These are phyloP conservation scores for Crithidia expoeki DNA, from an alignment of 208 protist genomes.

Conservation along the genomic window DNA sequence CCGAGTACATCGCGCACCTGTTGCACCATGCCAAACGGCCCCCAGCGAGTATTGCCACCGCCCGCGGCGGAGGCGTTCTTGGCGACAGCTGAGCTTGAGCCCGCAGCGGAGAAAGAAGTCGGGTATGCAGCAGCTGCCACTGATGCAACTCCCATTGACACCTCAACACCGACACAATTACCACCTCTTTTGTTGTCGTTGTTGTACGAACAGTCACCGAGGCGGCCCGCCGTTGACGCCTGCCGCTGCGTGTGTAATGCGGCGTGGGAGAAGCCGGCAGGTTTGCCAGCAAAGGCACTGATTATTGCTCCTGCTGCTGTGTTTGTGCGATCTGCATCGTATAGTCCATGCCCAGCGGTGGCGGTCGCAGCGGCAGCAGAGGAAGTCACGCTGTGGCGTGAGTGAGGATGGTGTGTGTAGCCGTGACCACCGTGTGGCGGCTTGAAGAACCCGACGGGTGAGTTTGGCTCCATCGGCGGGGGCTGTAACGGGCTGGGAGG, in stretches of 20 bases:
- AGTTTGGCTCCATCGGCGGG: slow-evolving; percentile 30
- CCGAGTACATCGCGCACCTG: slow-evolving; percentile 65
- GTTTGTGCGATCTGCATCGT: not conserved
- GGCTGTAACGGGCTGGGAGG: slow-evolving; percentile 28
- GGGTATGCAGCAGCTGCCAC: not conserved
- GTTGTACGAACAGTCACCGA: not conserved
- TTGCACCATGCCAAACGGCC: slow-evolving; percentile 41
- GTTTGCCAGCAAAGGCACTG: not conserved
- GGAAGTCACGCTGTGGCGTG: not conserved
- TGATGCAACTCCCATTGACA: not conserved
- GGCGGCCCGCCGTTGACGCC: not conserved
- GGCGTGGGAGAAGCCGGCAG: slow-evolving; percentile 2
- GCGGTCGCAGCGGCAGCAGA: not conserved
- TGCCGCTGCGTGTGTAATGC: not conserved
- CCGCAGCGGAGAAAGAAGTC: not conserved
- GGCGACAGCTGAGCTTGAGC: not conserved
- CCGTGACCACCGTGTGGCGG: slow-evolving; percentile 14
- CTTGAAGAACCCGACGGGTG: slow-evolving; percentile 69
- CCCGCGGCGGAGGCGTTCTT: not conserved
- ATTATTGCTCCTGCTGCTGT: not conserved
- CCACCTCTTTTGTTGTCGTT: not conserved
- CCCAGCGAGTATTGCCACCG: slow-evolving; percentile 24
- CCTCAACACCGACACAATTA: not conserved
- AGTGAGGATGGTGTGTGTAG: slow-evolving; percentile 17
- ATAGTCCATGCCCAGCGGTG: not conserved